phyloP scores from a whole-genome alignment of 306 rosid genomes.

The Leucaena leucocephala region DNA sequence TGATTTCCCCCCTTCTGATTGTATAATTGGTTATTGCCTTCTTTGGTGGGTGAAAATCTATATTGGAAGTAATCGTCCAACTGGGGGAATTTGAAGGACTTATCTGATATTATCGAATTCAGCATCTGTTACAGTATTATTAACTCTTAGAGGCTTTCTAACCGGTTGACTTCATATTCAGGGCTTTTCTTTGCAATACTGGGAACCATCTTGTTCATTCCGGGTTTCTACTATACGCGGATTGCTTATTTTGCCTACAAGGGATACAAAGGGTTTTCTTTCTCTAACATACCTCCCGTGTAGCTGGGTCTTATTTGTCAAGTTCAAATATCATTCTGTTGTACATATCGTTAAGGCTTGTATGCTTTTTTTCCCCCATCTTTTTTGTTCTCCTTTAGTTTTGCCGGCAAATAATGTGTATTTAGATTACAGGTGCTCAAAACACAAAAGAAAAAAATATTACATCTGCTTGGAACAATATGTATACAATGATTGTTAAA shows the following conservation, averaged over 20 bases:
- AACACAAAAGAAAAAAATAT: not conserved
- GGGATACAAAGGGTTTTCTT: conserved; percentile 95
- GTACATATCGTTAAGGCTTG: conserved; percentile 43
- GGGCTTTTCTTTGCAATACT: conserved; percentile 90
- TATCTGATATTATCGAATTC: not conserved
- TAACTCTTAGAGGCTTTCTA: not conserved
- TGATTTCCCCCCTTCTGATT: not conserved
- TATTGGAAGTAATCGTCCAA: not conserved
- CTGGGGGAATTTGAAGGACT: conserved; percentile 16
- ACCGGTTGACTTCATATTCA: conserved; percentile 36
- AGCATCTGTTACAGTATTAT: not conserved
- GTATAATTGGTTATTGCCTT: not conserved
- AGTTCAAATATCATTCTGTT: conserved; percentile 37
- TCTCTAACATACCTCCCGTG: conserved; percentile 95
- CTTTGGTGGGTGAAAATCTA: conserved; percentile 26
- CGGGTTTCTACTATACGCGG: conserved; percentile 95
- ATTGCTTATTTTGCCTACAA: conserved; percentile 97
- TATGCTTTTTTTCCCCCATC: not conserved
- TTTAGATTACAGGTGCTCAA: conserved; percentile 30
- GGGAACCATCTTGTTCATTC: conserved; percentile 85
- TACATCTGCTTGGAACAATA: conserved; percentile 9
- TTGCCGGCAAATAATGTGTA: conserved; percentile 16
- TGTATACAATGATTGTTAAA: conserved; percentile 5
- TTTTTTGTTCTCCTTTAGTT: not conserved
- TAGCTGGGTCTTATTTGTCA: not conserved